Base-by-base conservation (phyloP, 345 rosid species). In the Citrus sp. region DNA sequence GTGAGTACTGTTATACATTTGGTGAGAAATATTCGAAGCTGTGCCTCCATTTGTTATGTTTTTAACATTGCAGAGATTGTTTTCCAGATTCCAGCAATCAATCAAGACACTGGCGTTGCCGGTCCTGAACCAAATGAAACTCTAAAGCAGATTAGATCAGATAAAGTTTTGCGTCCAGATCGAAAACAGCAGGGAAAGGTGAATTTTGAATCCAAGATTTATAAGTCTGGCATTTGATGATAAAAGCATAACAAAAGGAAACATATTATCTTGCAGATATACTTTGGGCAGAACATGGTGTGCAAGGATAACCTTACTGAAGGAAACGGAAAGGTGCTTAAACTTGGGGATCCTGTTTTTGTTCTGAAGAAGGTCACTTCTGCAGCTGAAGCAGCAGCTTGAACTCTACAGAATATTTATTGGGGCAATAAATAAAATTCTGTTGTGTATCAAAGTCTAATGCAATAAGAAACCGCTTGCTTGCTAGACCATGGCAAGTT, bases 281-380 rank as follows among this genome's bases (percentile, higher is more conserved):
- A 87, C 88, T 91, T 95, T 61, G 99, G 99, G 66, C 94, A 90
- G 85, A 89, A 91, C 89, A 59, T 95, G 78, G 88, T 95, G 55
- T 91, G 93, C 88, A 90, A 91, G 82, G 89, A 91, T 72, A 70
- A 16, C 73, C 34, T 42, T 6, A 46, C 55, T 0, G 81, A 58
- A 66, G 90, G 81, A 40, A 85, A 74, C 51, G 89, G 89, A 37
- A 88, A 83, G 59, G 64, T 86, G 28, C 77, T 95, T 51, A 85
- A 87, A 60, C 87, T 92, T 14, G 97, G 96, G 75, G 98, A 95
- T 88, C 82, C 92, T 67, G 82, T 95, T 68, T 38, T 77, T 60
- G 93, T 90, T 30, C 49, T 89, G 22, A 82, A 77, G 85, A 86
- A 87, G 77, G 89, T 88, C 75, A 79, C 90, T 8, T 87, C 91